These are phyloP conservation scores for Populus nigra DNA, from an alignment of 345 rosid species.

Conservation along the genomic window DNA sequence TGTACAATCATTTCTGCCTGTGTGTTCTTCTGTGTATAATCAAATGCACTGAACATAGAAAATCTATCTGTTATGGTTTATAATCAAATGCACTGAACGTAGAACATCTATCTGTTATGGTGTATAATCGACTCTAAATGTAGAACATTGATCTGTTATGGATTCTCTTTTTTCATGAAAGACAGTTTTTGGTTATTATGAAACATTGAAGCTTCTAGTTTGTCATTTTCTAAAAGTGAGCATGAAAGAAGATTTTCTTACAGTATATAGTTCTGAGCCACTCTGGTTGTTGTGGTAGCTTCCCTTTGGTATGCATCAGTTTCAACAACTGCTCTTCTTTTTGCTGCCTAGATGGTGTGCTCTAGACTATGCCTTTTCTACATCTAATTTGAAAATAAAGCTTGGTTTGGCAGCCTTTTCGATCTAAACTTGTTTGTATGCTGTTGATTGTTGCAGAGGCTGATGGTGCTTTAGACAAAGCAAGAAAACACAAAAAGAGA, in stretches of 20 bases:
- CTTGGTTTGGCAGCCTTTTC: conserved; percentile 7
- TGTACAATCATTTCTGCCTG: neutral
- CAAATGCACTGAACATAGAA: neutral
- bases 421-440: conserved; percentile 13
- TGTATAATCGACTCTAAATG: neutral
- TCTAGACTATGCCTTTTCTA: neutral
- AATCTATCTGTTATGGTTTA: neutral
- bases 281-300: neutral
- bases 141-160: neutral
- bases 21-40: neutral
- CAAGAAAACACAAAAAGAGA: conserved; percentile 97
- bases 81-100: neutral
- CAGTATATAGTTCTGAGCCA: neutral
- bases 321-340: neutral
- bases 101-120: neutral
- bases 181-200: neutral
- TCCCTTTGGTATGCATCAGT: neutral
- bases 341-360: neutral
- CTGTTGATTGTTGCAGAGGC: conserved; percentile 63
- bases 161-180: neutral
- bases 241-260: neutral
- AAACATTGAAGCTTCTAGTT: neutral
- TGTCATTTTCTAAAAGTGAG: neutral
- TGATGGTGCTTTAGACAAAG: conserved; percentile 99
- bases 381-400: conserved; percentile 5